phyloP scores from a whole-genome alignment of 164 flowering plant genomes.

The Malania oleifera region DNA sequence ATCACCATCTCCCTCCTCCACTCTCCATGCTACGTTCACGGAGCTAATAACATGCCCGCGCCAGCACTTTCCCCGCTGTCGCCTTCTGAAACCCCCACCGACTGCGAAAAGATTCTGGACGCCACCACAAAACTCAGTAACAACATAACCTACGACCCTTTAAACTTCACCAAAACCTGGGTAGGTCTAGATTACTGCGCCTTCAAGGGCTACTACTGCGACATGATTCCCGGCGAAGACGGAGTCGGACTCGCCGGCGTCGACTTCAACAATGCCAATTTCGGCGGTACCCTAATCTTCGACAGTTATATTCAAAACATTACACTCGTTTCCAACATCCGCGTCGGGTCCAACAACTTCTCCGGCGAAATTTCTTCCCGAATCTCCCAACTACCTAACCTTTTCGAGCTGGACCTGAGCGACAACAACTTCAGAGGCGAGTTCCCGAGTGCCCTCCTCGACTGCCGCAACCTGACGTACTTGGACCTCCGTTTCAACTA shows the following conservation, averaged over 20 bases:
- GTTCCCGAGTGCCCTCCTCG: conserved; percentile 36
- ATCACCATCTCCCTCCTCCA: no score
- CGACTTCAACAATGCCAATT: conserved; percentile 26
- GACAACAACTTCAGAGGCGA: conserved; percentile 35
- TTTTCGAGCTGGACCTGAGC: conserved; percentile 58
- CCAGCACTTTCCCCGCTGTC: no score
- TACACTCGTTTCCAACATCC: conserved; percentile 30
- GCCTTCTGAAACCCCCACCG: neutral
- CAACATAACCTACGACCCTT: conserved; percentile 22
- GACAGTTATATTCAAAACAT: conserved; percentile 21
- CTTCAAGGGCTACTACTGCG: conserved; percentile 36
- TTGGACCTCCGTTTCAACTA: conserved; percentile 46
- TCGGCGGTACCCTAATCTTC: conserved; percentile 20
- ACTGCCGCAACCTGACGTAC: conserved; percentile 23
- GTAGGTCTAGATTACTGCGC: conserved; percentile 21
- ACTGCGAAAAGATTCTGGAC: neutral
- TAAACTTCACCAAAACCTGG: conserved; percentile 21
- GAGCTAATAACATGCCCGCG: no score
- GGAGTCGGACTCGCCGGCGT: conserved; percentile 19
- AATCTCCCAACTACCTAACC: conserved; percentile 14
- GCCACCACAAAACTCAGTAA: conserved; percentile 18
- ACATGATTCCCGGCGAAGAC: conserved; percentile 1
- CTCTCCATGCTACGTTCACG: no score
- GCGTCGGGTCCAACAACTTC: conserved; percentile 51
- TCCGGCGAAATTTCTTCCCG: conserved; percentile 20